Evolutionary conservation across 345 rosid genomes (phyloP), one percentile per base, ranked within the genome.

Genomic region (Bruguiera gymnorhiza): DNA sequence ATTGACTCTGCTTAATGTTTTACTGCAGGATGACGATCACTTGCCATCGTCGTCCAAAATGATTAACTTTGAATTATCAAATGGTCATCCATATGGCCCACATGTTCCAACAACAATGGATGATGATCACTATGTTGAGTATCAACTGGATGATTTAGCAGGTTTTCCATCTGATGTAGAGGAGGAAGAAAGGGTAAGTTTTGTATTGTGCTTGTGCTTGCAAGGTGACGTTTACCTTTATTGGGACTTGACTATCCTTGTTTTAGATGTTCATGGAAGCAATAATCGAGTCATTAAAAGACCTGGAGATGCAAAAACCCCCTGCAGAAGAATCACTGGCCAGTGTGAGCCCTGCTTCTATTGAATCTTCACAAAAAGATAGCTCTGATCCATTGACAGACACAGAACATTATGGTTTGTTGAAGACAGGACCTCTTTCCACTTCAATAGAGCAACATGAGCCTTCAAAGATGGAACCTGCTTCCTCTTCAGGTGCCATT

Each of bases 261-360:
- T 67, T 66, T 68, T 88, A 89, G 98, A 93, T 93, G 98, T 72
- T 91, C 62, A 83, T 89, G 96, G 94, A 88, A 81, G 97, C 97
- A 4, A 81, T 89, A 69, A 81, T 88, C 62, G 81, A 83, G 75
- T 87, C 97, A 18, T 70, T 91, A 27, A 87, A 86, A 74, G 97
- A 89, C 69, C 15, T 86, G 68, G 86, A 88, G 75, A 55, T 74
- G 31, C 84, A 15, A 66, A 71, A 51, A 9, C 77, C 72, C 23
- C 18, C 19, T 8, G 23, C 72, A n/a, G 67, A 39, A 63, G 80
- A 60, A 55, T 68, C 54, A 10, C 19, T 2, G 19, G 6, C 71
- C 59, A 37, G 6, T 60, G 80, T 39, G 13, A 65, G 76, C 59
- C 34, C 67, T 24, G 80, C 74, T 61, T 65, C 81, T 69, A 59